Base-by-base conservation (phyloP, 345 rosid species). In the Citrus inodora region DNA sequence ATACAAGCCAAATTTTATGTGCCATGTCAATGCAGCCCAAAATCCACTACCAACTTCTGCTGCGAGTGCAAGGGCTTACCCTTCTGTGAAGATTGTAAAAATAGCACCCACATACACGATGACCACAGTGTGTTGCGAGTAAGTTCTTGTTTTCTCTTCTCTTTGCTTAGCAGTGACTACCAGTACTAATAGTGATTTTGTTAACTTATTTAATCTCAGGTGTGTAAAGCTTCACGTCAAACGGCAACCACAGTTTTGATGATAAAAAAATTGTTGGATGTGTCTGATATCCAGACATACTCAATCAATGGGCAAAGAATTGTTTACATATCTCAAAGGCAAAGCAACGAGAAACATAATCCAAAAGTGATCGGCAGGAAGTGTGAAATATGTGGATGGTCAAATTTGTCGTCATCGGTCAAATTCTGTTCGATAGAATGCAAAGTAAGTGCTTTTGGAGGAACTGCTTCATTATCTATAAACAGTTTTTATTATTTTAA, bases 1-100 rank as follows among this genome's bases (percentile, higher is more conserved):
- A 28, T 74, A 70, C 51, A 17, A 33, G 69, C 79, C 3, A 19
- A 69, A 48, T 80, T 80, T 80, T 75, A 75, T 22, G 64, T 7
- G 21, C 27, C 14, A 0, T 75, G 79, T 51, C 6, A 37, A 13
- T n/a, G 65, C 27, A 37, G 55, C 16, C 4, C 8, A 6, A 28
- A 5, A 17, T 9, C 35, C 5, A 59, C 40, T 46, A 51, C 42
- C 35, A 30, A 42, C 30, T 80, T 80, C 8, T 80, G 78, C 19
- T 17, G 21, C 4, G 55, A 67, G n/a, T 67, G 79, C 51, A 1
- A 9, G 42, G 64, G 56, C 33, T 25, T 27, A 25, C 25, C 74
- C 35, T 67, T 46, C 33, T 80, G 82, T 28, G 64, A 46, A 25
- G 51, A 8, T 0, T 79, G 78, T 58, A 30, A 42, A 9, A 37